phyloP scores from a whole-genome alignment of 2,329 filamentous ascomycete genomes.

The Penicillium sp. region DNA sequence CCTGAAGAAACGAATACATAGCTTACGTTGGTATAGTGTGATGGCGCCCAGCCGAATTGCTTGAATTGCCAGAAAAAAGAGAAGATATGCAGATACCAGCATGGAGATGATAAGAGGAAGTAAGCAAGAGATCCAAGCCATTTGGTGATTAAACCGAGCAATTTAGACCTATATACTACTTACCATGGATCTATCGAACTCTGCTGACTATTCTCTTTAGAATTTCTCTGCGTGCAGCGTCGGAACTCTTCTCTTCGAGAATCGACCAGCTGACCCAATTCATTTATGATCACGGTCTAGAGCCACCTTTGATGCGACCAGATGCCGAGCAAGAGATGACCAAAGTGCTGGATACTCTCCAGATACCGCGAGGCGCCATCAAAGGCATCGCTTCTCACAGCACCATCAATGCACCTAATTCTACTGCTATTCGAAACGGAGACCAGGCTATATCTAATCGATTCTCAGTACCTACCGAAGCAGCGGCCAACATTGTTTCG shows the following conservation, averaged over 20 bases:
- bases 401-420: not conserved
- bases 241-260: slow-evolving; percentile 34
- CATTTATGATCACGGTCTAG: slow-evolving; percentile 38
- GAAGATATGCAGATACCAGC: slow-evolving; percentile 37
- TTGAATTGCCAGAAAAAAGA: slow-evolving; percentile 37
- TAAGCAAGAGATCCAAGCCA: slow-evolving; percentile 18
- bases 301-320: slow-evolving; percentile 36
- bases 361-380: slow-evolving; percentile 26
- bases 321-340: slow-evolving; percentile 36
- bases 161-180: not conserved
- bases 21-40: slow-evolving; percentile 25
- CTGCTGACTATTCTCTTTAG: slow-evolving; percentile 16
- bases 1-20: not conserved
- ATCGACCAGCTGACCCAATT: slow-evolving; percentile 39
- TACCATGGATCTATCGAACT: not conserved
- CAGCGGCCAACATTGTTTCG: not conserved
- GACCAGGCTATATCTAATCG: not conserved
- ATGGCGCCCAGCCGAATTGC: slow-evolving; percentile 35
- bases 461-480: not conserved
- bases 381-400: slow-evolving; percentile 12
- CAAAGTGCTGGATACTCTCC: slow-evolving; percentile 35
- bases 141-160: not conserved
- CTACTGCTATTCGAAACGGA: not conserved
- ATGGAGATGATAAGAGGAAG: slow-evolving; percentile 39
- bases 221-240: slow-evolving; percentile 33